Conservation (phyloP, 306 rosid genomes). For the Medicago truncatula region MtrunA17r5.0-ANR NC_053044.1:7387501-7388000, state of each 20-base stretch:
- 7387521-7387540: constrained; percentile 10
- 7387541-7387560: constrained; percentile 12
- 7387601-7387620: constrained; percentile 15
- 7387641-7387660: constrained; percentile 5
- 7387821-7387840: constrained; percentile 46
- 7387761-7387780: constrained; percentile 45
- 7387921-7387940: constrained; percentile 51
- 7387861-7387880: constrained; percentile 42
- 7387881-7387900: constrained; percentile 46
- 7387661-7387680: constrained; percentile 3
- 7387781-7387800: constrained; percentile 54
- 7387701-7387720: constrained; percentile 37
- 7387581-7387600: constrained; percentile 10
- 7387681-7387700: constrained; percentile 17
- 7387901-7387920: constrained; percentile 46
- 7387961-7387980: constrained; percentile 49
- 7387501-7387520: constrained; percentile 9
- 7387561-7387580: neutral
- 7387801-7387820: constrained; percentile 34
- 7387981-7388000: constrained; percentile 39
- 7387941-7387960: constrained; percentile 45
- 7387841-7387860: constrained; percentile 44
- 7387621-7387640: constrained; percentile 24
- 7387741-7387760: constrained; percentile 54
- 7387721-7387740: constrained; percentile 52